Percentiles rank a stretch among this genome's conserved stretches.
phyloP scores from a whole-genome alignment of 2,329 filamentous ascomycete genomes.

The Zalaria sp. region DNA sequence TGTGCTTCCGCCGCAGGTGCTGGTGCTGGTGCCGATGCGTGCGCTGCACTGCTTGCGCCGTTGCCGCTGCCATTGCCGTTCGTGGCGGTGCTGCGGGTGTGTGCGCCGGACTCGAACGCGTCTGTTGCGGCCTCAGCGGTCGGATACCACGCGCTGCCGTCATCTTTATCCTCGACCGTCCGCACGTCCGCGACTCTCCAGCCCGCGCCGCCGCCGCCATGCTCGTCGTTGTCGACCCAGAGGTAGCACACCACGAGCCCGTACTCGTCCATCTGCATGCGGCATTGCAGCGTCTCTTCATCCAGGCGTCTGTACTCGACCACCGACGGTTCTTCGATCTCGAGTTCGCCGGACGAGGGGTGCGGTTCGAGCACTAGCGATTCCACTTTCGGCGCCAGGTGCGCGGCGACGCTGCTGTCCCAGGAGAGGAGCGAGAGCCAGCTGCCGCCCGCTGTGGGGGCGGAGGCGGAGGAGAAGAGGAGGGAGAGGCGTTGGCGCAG shows the following conservation, averaged over 20 bases:
- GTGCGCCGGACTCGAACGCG: conserved; percentile 24
- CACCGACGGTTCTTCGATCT: conserved; percentile 53
- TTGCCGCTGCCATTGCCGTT: background rate
- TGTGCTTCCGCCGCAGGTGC: background rate
- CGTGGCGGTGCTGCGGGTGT: background rate
- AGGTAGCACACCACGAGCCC: conserved; percentile 51
- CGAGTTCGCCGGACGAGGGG: conserved; percentile 65
- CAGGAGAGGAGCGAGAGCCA: conserved; percentile 66
- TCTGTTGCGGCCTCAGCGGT: conserved; percentile 49
- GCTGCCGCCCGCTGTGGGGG: conserved; percentile 30
- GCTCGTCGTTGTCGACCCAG: conserved; percentile 53
- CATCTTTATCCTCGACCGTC: conserved; percentile 37
- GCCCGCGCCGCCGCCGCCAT: conserved; percentile 42
- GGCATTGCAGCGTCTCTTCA: conserved; percentile 57
- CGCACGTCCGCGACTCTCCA: conserved; percentile 64
- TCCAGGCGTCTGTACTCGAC: conserved; percentile 56
- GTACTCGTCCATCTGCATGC: conserved; percentile 48
- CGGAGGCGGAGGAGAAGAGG: conserved; percentile 31
- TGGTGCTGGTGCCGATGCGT: background rate
- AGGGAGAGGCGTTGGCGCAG: conserved; percentile 49
- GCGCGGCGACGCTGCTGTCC: conserved; percentile 41
- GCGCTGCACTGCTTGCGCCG: background rate
- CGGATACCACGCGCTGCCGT: conserved; percentile 43
- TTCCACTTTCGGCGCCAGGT: conserved; percentile 46
- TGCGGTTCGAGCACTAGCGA: conserved; percentile 61